Percentiles rank a stretch among this genome's conserved stretches.
These are phyloP conservation scores for Termitomyces sp. DNA, from an alignment of 768 basidiomycete genomes.

Conservation along the genomic window DNA sequence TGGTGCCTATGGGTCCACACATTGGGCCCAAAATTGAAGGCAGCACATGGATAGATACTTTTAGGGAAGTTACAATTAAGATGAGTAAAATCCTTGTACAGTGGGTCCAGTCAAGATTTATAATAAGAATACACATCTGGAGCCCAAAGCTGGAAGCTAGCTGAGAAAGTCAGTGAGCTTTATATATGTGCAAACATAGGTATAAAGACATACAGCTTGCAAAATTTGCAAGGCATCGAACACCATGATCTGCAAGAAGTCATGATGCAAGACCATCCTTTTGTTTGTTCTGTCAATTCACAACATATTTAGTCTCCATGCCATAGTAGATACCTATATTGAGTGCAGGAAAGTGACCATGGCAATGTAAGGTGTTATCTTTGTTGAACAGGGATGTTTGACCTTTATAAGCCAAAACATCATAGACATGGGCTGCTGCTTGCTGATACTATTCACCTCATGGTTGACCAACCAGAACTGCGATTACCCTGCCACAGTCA, in stretches of 20 bases:
- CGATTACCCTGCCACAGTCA: background rate
- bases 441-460: background rate
- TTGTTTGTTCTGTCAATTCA: background rate
- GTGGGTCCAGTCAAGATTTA: background rate
- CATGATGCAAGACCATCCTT: too few relatives aligned
- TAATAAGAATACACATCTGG: background rate
- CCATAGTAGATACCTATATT: background rate
- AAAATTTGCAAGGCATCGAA: too few relatives aligned
- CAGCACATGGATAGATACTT: background rate
- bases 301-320: background rate
- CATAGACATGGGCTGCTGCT: background rate
- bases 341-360: background rate
- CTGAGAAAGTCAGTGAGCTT: background rate
- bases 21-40: slow-evolving; percentile 25
- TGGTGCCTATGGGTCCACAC: slow-evolving; percentile 15
- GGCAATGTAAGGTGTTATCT: background rate
- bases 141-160: background rate
- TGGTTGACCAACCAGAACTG: background rate
- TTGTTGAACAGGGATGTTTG: background rate
- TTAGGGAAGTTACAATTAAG: background rate
- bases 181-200: too few relatives aligned
- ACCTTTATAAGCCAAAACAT: background rate
- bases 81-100: background rate
- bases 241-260: too few relatives aligned
- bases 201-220: too few relatives aligned